Evolutionary conservation across 2,329 filamentous ascomycete species (phyloP).

Genomic region (Penicillium sp.): DNA sequence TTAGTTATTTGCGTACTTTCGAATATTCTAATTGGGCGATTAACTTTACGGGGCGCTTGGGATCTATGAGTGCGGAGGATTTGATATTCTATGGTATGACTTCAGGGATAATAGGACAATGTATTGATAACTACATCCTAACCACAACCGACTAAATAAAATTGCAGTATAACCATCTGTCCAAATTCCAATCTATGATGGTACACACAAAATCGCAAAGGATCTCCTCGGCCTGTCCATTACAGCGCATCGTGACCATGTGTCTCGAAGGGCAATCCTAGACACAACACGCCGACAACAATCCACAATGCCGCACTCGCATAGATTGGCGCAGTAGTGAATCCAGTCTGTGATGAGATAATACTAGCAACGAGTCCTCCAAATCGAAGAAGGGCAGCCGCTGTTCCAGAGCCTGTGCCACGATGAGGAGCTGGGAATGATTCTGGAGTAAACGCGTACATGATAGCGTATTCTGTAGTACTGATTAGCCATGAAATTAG

Average conservation of each 20-base stretch:
- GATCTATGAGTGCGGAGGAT: neutral
- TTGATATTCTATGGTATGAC: neutral
- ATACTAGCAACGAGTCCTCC: conserved; percentile 45
- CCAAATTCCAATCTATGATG: neutral
- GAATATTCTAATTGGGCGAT: neutral
- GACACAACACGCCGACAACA: conserved; percentile 42
- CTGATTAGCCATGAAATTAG: neutral
- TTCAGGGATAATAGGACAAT: neutral
- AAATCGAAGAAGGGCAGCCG: conserved; percentile 32
- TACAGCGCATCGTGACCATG: conserved; percentile 33
- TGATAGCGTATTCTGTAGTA: conserved; percentile 31
- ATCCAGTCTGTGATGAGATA: conserved; percentile 46
- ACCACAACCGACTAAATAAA: neutral
- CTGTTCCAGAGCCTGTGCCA: conserved; percentile 31
- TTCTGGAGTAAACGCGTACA: conserved; percentile 32
- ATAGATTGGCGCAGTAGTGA: conserved; percentile 48
- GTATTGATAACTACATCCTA: too few species aligned
- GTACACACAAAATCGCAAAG: neutral
- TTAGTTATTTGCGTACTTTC: neutral
- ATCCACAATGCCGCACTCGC: conserved; percentile 49
- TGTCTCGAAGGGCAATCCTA: conserved; percentile 49
- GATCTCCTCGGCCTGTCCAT: neutral
- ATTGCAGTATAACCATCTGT: neutral
- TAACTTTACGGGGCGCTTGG: neutral
- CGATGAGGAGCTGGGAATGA: conserved; percentile 31